Evolutionary conservation across 2,329 filamentous ascomycete species (phyloP).

Genomic region (Tolypocladium album): DNA sequence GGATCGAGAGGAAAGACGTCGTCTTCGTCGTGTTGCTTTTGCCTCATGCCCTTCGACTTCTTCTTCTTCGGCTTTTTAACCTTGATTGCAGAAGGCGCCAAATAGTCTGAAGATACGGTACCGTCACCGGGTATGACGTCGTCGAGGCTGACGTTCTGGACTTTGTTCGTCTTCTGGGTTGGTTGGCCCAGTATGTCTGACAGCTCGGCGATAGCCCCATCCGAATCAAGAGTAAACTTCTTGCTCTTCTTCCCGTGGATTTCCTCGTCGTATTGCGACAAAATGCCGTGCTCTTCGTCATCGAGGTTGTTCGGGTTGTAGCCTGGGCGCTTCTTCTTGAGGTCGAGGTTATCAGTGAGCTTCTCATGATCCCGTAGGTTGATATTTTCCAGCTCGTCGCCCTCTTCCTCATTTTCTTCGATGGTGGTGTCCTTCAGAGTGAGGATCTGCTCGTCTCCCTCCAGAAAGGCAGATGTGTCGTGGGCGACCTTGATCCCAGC

Average conservation of each 20-base stretch:
- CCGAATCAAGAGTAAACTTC: slow-evolving; percentile 74
- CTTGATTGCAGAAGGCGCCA: slow-evolving; percentile 78
- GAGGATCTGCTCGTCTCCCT: slow-evolving; percentile 76
- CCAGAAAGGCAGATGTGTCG: slow-evolving; percentile 70
- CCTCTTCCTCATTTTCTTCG: slow-evolving; percentile 71
- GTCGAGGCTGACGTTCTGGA: slow-evolving; percentile 68
- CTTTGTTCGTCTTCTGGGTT: slow-evolving; percentile 46
- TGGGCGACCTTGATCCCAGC: slow-evolving; percentile 89
- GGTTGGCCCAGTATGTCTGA: slow-evolving; percentile 43
- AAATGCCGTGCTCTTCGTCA: slow-evolving; percentile 53
- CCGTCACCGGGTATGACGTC: slow-evolving; percentile 50
- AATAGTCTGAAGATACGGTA: slow-evolving; percentile 64
- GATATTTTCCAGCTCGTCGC: slow-evolving; percentile 79
- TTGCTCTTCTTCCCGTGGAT: slow-evolving; percentile 85
- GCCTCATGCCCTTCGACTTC: slow-evolving; percentile 66
- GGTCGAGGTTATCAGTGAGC: slow-evolving; percentile 63
- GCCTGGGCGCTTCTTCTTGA: slow-evolving; percentile 81
- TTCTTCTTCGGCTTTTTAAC: slow-evolving; percentile 94
- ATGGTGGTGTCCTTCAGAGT: slow-evolving; percentile 92
- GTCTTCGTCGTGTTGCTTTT: slow-evolving; percentile 55
- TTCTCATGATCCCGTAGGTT: slow-evolving; percentile 62
- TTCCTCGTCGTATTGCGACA: slow-evolving; percentile 93
- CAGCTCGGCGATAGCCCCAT: slow-evolving; percentile 58
- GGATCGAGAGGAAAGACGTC: slow-evolving; percentile 40
- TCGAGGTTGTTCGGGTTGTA: slow-evolving; percentile 77